Base-by-base conservation (phyloP, 2,329 filamentous ascomycete genomes). In the Fusarium sp. region DNA sequence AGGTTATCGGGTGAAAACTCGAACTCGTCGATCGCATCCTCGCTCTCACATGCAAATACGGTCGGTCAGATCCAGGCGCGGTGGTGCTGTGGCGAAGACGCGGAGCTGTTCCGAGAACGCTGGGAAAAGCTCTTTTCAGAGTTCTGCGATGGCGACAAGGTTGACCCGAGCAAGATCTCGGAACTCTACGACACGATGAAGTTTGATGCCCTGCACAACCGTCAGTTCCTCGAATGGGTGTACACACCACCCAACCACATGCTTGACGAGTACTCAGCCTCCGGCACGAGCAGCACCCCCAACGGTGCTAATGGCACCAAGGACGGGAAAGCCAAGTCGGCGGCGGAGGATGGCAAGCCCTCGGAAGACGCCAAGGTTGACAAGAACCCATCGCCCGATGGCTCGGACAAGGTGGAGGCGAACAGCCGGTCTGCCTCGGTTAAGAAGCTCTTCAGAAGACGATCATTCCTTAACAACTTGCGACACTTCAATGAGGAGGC, bases 161-260 rank as follows among this genome's bases (percentile, higher is more conserved):
- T 98, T 16, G 96, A 99, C 79, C 96, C 96, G 16, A 97, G 94
- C 84, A 99, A 99, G 83, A 95, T 99, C 67, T 97, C 93, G 5
- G 96, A 99, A 81, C 86, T 99, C 3, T 99, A 99, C 79, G 96
- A 99, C 79, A 98, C 95, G 18, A 98, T 99, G 96, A 99, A 99
- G 80, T 99, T 98, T 70, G 96, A 99, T 78, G 96, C 96, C 1
- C 85, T 99, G 13, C 96, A 99, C 80, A 99, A 99, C 77, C 90
- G 96, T 2, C 93, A 93, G 68, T 99, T 99, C 75, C 83, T 99
- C 4, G 96, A 99, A 79, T 98, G 96, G 93, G 91, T 97, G 0
- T 99, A 99, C 74, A 97, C 93, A 14, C 96, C 96, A 2, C 90
- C 92, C 33, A 90, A 89, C 74, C 86, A 85, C 63, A 92, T 97